Percentiles rank a stretch among this genome's conserved stretches.
Evolutionary conservation across 805 yeast species (phyloP).

Genomic region (Dipodascus geniculatus): DNA sequence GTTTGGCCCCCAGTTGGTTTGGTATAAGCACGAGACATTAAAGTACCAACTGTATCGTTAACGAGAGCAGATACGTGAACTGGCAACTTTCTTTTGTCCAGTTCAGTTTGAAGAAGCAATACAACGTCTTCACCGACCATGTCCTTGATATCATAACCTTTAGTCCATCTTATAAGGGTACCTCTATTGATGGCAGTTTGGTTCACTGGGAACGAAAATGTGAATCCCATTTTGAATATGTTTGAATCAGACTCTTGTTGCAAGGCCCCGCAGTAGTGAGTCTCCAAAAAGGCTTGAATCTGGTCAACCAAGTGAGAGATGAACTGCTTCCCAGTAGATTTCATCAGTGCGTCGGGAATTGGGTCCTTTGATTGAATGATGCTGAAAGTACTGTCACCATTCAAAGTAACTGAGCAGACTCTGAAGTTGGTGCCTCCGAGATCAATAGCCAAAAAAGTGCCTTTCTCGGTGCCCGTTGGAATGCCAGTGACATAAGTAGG

Average conservation of each 20-base stretch:
- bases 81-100: conserved; percentile 48
- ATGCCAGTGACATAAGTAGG: conserved; percentile 79
- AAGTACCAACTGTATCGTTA: conserved; percentile 92
- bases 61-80: conserved; percentile 71
- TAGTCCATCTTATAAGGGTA: conserved; percentile 86
- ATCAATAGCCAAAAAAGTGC: conserved; percentile 80
- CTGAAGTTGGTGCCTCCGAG: conserved; percentile 95
- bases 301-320: conserved; percentile 67
- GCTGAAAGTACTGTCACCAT: conserved; percentile 54
- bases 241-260: conserved; percentile 18
- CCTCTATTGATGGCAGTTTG: conserved; percentile 77
- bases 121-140: conserved; percentile 80
- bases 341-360: conserved; percentile 69
- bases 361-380: conserved; percentile 66
- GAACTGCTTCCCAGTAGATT: conserved; percentile 49
- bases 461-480: conserved; percentile 79
- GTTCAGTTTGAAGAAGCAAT: conserved; percentile 51
- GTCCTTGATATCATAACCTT: conserved; percentile 82
- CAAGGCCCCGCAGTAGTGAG: conserved; percentile 33
- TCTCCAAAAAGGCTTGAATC: conserved; percentile 49
- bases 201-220: conserved; percentile 86
- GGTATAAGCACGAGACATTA: conserved; percentile 76
- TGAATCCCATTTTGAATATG: conserved; percentile 73
- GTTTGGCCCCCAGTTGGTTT: conserved; percentile 55
- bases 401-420: conserved; percentile 73